These are phyloP conservation scores for Diaporthe velutina DNA, from an alignment of 2,329 filamentous ascomycete genomes.

Conservation along the genomic window DNA sequence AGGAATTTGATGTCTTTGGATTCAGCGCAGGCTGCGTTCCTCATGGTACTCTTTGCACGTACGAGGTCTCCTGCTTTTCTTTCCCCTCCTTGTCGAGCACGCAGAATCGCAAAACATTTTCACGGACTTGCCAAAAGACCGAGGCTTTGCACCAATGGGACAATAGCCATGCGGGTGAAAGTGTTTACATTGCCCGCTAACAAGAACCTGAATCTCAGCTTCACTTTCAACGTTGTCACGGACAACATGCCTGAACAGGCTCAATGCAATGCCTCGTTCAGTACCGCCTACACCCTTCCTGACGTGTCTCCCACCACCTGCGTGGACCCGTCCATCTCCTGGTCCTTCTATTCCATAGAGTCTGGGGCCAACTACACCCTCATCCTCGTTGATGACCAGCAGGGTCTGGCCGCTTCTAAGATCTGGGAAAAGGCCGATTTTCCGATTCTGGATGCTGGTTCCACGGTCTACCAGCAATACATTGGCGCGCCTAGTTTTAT, in stretches of 20 bases:
- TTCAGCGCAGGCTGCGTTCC: constrained; percentile 47
- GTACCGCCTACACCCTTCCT: constrained; percentile 55
- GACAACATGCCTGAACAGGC: constrained; percentile 38
- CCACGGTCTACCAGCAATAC: constrained; percentile 7
- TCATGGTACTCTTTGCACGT: constrained; percentile 47
- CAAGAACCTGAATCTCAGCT: constrained; percentile 21
- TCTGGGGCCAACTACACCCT: constrained; percentile 14
- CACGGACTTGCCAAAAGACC: neutral
- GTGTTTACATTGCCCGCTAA: neutral
- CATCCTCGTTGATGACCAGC: neutral
- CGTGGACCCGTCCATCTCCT: constrained; percentile 57
- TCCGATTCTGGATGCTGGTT: neutral
- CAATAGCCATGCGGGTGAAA: neutral
- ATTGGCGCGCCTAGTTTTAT: neutral
- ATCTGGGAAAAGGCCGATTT: constrained; percentile 14
- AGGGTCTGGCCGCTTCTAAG: neutral
- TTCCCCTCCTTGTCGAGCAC: neutral
- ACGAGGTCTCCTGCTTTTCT: constrained; percentile 41
- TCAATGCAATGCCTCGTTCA: constrained; percentile 36
- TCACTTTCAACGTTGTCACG: constrained; percentile 40
- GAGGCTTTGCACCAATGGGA: neutral
- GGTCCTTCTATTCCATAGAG: constrained; percentile 39
- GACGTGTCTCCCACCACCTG: constrained; percentile 60
- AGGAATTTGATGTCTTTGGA: constrained; percentile 45
- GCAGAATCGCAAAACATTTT: neutral